Percentiles rank a stretch among this genome's conserved stretches.
These are phyloP conservation scores for Calcarisporium arbuscula DNA, from an alignment of 2,329 filamentous ascomycete genomes.

Conservation along the genomic window DNA sequence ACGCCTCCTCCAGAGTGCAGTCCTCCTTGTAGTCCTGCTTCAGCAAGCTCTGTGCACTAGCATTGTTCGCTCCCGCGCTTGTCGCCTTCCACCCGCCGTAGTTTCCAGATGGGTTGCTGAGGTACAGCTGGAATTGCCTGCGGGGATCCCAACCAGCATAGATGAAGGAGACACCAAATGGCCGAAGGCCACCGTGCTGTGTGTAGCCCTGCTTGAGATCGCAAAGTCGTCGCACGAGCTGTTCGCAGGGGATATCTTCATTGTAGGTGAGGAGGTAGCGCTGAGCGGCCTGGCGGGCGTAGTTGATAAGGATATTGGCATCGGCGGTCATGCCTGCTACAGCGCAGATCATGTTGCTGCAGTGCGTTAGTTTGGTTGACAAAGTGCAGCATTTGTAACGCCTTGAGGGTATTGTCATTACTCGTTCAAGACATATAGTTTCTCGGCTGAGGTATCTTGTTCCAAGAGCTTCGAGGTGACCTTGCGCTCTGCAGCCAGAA, in stretches of 20 bases:
- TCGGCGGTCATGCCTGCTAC: constrained; percentile 99
- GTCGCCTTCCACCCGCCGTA: constrained; percentile 99
- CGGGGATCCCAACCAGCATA: constrained; percentile 97
- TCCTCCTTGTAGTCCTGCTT: constrained; percentile 99
- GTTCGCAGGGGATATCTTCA: constrained; percentile 98
- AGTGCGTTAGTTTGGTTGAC: constrained; percentile 7
- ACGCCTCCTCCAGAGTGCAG: constrained; percentile 91
- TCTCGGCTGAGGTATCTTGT: constrained; percentile 99
- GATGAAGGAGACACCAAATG: constrained; percentile 98
- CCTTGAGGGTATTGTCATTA: constrained; percentile 47
- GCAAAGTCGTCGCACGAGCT: constrained; percentile 92
- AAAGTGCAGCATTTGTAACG: neutral
- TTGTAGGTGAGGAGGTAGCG: constrained; percentile 98
- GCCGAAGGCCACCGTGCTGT: constrained; percentile 94
- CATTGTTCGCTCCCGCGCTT: constrained; percentile 95
- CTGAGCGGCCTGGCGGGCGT: constrained; percentile 93
- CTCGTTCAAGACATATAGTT: constrained; percentile 99
- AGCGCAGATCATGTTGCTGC: constrained; percentile 98
- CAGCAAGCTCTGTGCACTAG: constrained; percentile 89
- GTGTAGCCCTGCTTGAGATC: constrained; percentile 99
- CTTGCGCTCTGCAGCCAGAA: constrained; percentile 95
- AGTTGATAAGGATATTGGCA: constrained; percentile 99
- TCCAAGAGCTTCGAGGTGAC: constrained; percentile 98
- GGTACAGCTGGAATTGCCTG: constrained; percentile 96
- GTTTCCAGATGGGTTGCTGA: constrained; percentile 97